These are phyloP conservation scores for Fragaria iinumae DNA, from an alignment of 306 rosid genomes.

Conservation along the genomic window DNA sequence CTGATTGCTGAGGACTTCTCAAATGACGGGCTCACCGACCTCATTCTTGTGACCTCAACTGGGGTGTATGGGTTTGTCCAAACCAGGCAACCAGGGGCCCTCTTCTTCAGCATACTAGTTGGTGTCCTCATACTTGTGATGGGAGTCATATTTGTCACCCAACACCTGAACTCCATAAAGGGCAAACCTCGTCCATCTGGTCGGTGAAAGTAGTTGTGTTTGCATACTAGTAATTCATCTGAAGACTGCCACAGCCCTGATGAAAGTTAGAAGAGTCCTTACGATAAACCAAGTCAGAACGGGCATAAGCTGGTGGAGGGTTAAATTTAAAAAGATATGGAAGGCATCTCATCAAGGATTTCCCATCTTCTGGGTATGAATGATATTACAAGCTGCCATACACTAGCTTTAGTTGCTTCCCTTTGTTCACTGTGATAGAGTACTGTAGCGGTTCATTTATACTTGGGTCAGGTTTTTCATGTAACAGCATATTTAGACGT, in stretches of 20 bases:
- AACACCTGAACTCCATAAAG: conserved; percentile 80
- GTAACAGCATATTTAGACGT: background rate
- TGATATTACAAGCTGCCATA: background rate
- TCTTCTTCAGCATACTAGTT: conserved; percentile 91
- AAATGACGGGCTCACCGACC: conserved; percentile 87
- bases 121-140: conserved; percentile 90
- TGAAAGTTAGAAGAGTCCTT: conserved; percentile 10
- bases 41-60: conserved; percentile 74
- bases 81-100: conserved; percentile 96
- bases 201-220: conserved; percentile 36
- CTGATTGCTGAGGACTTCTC: conserved; percentile 85
- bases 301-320: background rate
- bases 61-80: conserved; percentile 94
- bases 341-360: conserved; percentile 1
- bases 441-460: background rate
- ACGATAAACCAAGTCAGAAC: background rate
- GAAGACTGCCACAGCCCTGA: conserved; percentile 21
- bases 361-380: background rate
- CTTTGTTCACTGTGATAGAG: background rate
- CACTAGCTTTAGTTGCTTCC: conserved; percentile 4
- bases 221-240: background rate
- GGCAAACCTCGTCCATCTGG: conserved; percentile 76
- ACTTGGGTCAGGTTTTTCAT: background rate
- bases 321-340: background rate
- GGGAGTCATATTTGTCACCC: conserved; percentile 88